Percentiles rank a stretch among this genome's conserved stretches.
Conservation (phyloP, 805 yeast species). For the Pichia exigua region DNA sequence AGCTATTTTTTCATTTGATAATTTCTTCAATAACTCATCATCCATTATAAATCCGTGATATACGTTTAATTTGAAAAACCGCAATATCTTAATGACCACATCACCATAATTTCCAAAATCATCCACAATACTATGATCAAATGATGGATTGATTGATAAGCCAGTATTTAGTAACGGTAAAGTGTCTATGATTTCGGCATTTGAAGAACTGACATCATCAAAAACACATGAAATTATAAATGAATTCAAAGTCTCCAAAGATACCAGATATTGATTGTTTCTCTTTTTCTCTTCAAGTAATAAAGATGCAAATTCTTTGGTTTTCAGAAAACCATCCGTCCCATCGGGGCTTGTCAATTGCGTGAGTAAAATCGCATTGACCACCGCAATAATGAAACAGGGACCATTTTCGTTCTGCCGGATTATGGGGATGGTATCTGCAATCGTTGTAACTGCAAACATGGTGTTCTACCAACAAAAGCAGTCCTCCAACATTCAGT, state of each 20-base stretch:
- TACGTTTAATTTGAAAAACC: conserved; percentile 30
- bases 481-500: neutral
- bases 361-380: conserved; percentile 54
- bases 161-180: conserved; percentile 44
- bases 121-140: conserved; percentile 33
- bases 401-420: conserved; percentile 83
- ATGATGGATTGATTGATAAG: conserved; percentile 60
- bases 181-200: neutral
- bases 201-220: neutral
- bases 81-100: conserved; percentile 17
- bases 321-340: neutral
- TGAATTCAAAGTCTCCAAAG: neutral
- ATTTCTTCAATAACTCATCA: neutral
- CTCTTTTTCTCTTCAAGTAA: neutral
- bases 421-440: conserved; percentile 32
- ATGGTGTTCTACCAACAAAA: neutral
- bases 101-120: conserved; percentile 16
- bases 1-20: neutral
- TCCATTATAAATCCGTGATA: conserved; percentile 64
- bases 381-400: conserved; percentile 74
- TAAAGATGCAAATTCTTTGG: neutral
- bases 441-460: neutral
- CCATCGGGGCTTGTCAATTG: neutral
- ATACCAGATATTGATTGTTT: neutral
- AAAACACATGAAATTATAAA: neutral